phyloP scores from a whole-genome alignment of 805 yeast genomes.

The Starmerella gropengiesseri region DNA sequence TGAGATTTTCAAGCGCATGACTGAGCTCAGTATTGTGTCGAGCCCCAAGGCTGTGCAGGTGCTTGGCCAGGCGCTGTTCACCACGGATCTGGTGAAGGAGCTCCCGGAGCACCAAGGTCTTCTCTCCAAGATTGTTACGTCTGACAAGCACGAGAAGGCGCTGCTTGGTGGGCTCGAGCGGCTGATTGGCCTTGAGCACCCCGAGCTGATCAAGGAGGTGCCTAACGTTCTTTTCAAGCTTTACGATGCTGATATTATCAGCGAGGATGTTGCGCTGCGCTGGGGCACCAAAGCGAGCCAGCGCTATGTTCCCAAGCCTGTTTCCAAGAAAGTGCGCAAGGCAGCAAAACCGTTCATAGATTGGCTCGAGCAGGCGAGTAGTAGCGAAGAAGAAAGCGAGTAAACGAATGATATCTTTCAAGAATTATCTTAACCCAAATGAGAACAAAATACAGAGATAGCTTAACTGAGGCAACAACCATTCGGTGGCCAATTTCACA shows the following conservation, averaged over 20 bases:
- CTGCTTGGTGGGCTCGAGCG: constrained; percentile 95
- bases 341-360: constrained; percentile 92
- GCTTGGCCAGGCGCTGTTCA: constrained; percentile 76
- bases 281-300: constrained; percentile 91
- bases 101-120: constrained; percentile 71
- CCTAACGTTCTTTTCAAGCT: constrained; percentile 74
- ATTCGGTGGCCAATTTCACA: no score
- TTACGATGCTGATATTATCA: constrained; percentile 72
- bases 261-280: constrained; percentile 66
- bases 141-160: constrained; percentile 59
- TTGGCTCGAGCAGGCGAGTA: constrained; percentile 93
- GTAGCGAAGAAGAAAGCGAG: constrained; percentile 41
- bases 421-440: not conserved
- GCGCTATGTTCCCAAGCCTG: constrained; percentile 85
- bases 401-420: not conserved
- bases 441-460: not conserved
- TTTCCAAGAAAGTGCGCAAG: constrained; percentile 84
- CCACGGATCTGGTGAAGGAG: constrained; percentile 58
- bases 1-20: constrained; percentile 83
- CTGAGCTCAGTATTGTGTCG: constrained; percentile 59
- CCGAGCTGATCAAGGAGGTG: constrained; percentile 54
- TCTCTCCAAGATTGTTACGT: constrained; percentile 60
- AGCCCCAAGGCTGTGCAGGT: constrained; percentile 78
- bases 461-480: no score
- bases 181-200: constrained; percentile 71